Percentiles rank a stretch among this genome's conserved stretches.
phyloP scores from a whole-genome alignment of 2,329 filamentous ascomycete species.

The Cladobotryum mycophilum region DNA sequence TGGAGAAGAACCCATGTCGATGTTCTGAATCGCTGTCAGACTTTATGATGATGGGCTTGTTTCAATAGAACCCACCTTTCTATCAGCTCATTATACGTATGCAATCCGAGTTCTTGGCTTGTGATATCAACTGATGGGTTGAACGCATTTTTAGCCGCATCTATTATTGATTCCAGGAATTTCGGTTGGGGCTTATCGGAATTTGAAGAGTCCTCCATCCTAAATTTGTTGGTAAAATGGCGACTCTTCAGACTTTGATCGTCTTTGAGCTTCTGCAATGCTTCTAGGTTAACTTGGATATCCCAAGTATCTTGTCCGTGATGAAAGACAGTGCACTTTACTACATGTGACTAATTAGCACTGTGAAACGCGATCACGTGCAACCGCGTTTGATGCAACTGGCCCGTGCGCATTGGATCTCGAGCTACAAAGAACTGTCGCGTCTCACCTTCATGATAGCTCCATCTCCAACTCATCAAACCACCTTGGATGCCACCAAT shows the following conservation, averaged over 20 bases:
- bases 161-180: constrained; percentile 29
- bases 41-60: not conserved
- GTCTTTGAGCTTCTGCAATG: no score
- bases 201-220: constrained; percentile 23
- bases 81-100: constrained; percentile 42
- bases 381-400: constrained; percentile 1
- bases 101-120: constrained; percentile 27
- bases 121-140: constrained; percentile 33
- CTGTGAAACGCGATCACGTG: constrained; percentile 10
- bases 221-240: no score
- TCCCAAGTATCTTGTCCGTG: not conserved
- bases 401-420: constrained; percentile 5
- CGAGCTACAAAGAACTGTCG: constrained; percentile 2
- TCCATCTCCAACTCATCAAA: constrained; percentile 5
- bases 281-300: no score
- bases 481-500: constrained; percentile 6
- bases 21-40: constrained; percentile 21
- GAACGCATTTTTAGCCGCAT: constrained; percentile 43
- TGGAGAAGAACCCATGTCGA: constrained; percentile 50
- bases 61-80: constrained; percentile 34
- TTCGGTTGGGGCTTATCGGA: constrained; percentile 20
- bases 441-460: constrained; percentile 5
- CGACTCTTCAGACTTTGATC: no score
- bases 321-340: not conserved
- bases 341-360: not conserved